Base-by-base conservation (phyloP, 2,329 filamentous ascomycete species). In the Colletotrichum sidae region DNA sequence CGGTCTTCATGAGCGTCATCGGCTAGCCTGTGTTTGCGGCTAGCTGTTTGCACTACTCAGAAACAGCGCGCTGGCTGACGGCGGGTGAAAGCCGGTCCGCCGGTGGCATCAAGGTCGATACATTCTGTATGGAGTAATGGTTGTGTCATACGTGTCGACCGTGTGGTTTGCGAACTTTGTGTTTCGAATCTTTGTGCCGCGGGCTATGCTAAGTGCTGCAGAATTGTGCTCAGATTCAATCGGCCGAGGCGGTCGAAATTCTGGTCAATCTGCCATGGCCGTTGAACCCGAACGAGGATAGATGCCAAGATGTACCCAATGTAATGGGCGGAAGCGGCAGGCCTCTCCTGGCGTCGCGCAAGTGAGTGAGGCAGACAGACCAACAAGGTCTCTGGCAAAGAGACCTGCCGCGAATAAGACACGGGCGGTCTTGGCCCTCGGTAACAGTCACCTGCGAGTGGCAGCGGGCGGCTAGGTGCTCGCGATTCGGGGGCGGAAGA, bases 261-360 rank as follows among this genome's bases (percentile, higher is more conserved):
- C 6, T 17, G 44, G 13, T 33, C 13, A 39, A 42, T 55, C 38
- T 55, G 42, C 53, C 8, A 45, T n/a, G 33, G 37, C 12, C 7
- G 42, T 15, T n/a, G 13, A 15, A 11, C 3, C 42, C 13, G 13
- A 15, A 15, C 13, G 60, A 58, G 47, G 41, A 38, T 46, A 41
- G 60, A 42, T 42, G 54, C 60, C 60, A 64, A 59, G 60, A 10
- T 47, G n/a, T 38, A 17, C 38, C 25, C 47, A 13, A 54, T 37
- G 46, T 39, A 37, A 53, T 38, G 56, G 59, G 45, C 33, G 59
- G 59, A 38, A 54, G 6, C 38, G n/a, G 46, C 39, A 42, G 60
- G 39, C 60, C 37, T 9, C 39, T 25, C 8, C 6, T n/a, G 34
- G 53, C 34, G 45, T 53, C 35, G 44, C 46, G 41, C 11, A 13